Evolutionary conservation across 2,329 filamentous ascomycete species (phyloP), one percentile per base, ranked within the genome.

Genomic region (Macroventuria anomochaeta): DNA sequence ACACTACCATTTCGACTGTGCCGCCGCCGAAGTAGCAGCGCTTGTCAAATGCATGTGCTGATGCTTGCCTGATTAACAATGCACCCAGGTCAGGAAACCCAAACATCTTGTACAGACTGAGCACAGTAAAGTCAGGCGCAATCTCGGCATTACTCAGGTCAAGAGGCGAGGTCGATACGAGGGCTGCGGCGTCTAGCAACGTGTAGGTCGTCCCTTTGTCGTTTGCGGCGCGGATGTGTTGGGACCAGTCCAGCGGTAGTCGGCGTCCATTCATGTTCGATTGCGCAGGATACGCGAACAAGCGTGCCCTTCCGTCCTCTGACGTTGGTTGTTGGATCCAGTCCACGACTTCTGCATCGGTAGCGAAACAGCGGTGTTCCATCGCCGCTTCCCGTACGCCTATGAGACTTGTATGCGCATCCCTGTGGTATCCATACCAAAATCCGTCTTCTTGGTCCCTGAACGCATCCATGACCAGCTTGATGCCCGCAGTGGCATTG

Each of bases 81-180:
- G 88, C 92, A 1, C 93, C 93, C 2, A 97, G 79, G 70, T 97
- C 91, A 0, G 93, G 93, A 61, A 97, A 97, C 1, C 95, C 93
- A 72, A 97, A 97, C n/a, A 97, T 93, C 73, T 97, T 99, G 78
- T 97, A 96, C 59, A 97, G 86, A 73, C 93, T 97, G 34, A 97
- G 68, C 0, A 91, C 89, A 0, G 85, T 88, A 62, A 97, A 97
- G 71, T 97, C 93, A 1, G 93, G 90, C 0, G 88, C 86, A 0
- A 76, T 70, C 0, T 79, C 76, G 0, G 81, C 63, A 61, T 89
- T 77, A 49, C 84, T 80, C 2, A 97, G 77, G 67, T 96, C 84
- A 6, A 97, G 78, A 1, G 85, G 85, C 4, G 89, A 85, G 0
- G 93, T 96, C 7, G 91, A 87, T 8, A 87, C 88, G 10, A 91